These are phyloP conservation scores for Coccomyxa subellipsoidea DNA, from an alignment of 163 green algal genomes.

Conservation along the genomic window DNA sequence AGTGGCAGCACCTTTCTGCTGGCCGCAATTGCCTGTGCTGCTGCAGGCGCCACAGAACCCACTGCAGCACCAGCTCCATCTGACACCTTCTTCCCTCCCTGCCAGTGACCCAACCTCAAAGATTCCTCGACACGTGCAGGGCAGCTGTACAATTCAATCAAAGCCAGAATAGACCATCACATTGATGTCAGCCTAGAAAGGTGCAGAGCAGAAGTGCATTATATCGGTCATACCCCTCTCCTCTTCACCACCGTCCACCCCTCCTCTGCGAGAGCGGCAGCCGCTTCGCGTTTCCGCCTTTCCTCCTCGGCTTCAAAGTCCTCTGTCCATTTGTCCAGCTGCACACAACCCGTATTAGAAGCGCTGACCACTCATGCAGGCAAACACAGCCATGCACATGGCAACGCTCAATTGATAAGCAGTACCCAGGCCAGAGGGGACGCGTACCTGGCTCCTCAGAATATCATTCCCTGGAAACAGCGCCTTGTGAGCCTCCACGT, in stretches of 20 bases:
- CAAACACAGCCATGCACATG: too few relatives aligned
- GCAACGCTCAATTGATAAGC: too few relatives aligned
- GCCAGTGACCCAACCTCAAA: background rate
- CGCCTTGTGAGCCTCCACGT: constrained; percentile 67
- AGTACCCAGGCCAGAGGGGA: background rate
- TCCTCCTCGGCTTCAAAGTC: constrained; percentile 59
- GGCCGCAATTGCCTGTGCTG: constrained; percentile 27
- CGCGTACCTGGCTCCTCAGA: constrained; percentile 57
- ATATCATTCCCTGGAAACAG: constrained; percentile 61
- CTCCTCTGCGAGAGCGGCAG: constrained; percentile 60
- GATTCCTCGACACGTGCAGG: background rate
- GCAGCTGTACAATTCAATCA: background rate
- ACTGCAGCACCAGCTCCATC: constrained; percentile 48
- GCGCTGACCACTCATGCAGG: too few relatives aligned
- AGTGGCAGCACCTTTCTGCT: background rate
- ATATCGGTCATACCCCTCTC: constrained; percentile 4
- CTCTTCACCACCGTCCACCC: constrained; percentile 80
- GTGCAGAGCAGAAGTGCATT: background rate
- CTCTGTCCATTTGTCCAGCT: constrained; percentile 73
- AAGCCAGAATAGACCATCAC: background rate
- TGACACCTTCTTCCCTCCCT: constrained; percentile 65
- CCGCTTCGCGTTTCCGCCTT: constrained; percentile 24
- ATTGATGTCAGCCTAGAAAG: background rate
- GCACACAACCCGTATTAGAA: too few relatives aligned
- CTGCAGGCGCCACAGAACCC: constrained; percentile 50